phyloP scores from a whole-genome alignment of 73 alveolate genomes.

The Strombidium stylifer region DNA sequence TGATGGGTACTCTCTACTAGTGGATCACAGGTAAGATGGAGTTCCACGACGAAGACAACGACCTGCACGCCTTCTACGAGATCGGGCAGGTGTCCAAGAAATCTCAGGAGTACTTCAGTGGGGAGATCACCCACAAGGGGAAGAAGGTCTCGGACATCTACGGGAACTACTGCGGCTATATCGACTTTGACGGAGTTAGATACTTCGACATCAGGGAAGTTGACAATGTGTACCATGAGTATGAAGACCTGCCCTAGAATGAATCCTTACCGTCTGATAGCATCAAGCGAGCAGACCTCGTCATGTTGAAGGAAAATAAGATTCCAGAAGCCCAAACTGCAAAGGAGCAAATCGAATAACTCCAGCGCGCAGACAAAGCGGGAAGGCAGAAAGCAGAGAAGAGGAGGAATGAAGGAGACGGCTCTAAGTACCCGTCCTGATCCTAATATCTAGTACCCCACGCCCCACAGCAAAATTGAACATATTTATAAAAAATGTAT shows the following conservation, averaged over 20 bases:
- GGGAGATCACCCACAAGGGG: conserved; percentile 71
- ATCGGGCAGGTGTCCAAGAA: conserved; percentile 59
- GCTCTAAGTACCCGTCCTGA: too few relatives aligned
- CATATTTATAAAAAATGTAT: neutral
- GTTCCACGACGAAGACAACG: conserved; percentile 60
- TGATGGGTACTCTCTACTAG: conserved; percentile 78
- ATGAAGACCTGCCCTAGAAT: too few relatives aligned
- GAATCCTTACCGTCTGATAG: too few relatives aligned
- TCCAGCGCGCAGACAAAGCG: conserved; percentile 22
- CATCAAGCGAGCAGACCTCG: too few relatives aligned
- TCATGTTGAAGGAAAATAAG: too few relatives aligned
- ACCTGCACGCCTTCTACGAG: conserved; percentile 51
- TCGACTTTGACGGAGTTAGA: conserved; percentile 92
- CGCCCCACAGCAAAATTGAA: neutral
- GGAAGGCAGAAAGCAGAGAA: neutral
- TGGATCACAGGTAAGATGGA: conserved; percentile 69
- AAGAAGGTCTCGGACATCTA: conserved; percentile 61
- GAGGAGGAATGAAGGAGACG: neutral
- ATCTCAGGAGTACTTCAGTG: conserved; percentile 81
- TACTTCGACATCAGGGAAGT: conserved; percentile 96
- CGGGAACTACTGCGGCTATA: conserved; percentile 93
- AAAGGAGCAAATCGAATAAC: conserved; percentile 83
- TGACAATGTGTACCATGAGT: too few relatives aligned
- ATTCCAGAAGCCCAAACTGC: conserved; percentile 87
- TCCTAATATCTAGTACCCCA: too few relatives aligned